Evolutionary conservation across 495 filamentous ascomycete species (phyloP), one percentile per base, ranked within the genome.

Genomic region (Talaromyces proteolyticus): DNA sequence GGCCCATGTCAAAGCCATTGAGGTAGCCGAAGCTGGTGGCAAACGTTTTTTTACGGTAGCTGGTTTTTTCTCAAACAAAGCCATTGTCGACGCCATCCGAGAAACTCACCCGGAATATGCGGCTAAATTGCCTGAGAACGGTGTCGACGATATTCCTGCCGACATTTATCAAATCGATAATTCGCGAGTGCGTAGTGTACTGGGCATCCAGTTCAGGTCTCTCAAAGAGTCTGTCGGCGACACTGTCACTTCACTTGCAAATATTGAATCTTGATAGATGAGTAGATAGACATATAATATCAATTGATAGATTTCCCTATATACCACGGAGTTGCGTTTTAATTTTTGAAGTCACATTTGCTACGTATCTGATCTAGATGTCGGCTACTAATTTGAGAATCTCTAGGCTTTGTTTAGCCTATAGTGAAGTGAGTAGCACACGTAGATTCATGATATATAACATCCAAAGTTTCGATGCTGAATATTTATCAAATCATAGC

Each of bases 31-130:
- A 44, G 88, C 86, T 12, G 81, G 76, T 2, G 78, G 76, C 22
- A 80, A 91, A 64, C 69, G 88, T 42, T 90, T 88, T 67, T 85
- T 92, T 65, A 61, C 84, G 20, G 73, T 78, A 1, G 76, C 75
- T 22, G 84, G 87, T 7, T 73, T 75, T 46, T 83, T 84, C 57
- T 76, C 73, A 20, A 84, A 87, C 62, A 81, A 84, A 64, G 73
- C 84, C 21, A 73, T 89, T 50, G 77, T 63, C 2, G 77, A 90
- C 48, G 70, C 82, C 24, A 73, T 89, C 47, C 69, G 74, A 19
- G 81, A 87, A 60, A 65, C 80, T 43, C 84, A 83, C 54, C 85
- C 86, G 3, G 73, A 90, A 46, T 73, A 82, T 52, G 75, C 76
- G 46, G 72, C 79, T 6, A 72, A 78, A 52, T 66, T 89, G 49